Conservation (phyloP, 2,329 filamentous ascomycete species). For the Trichoderma polysporum region DNA sequence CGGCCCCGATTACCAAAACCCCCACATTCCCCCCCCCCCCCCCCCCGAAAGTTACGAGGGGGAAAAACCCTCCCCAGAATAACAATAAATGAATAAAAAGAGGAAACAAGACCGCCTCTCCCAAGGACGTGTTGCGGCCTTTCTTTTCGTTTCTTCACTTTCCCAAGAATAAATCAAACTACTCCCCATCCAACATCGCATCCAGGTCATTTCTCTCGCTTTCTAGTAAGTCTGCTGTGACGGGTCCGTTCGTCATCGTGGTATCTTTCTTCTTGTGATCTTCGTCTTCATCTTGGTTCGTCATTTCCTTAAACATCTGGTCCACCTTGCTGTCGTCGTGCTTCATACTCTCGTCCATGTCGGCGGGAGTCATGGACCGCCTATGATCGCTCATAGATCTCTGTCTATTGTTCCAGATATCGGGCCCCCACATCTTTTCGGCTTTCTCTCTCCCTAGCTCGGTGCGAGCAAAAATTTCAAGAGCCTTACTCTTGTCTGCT, state of each 20-base stretch:
- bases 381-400: constrained; percentile 32
- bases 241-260: constrained; percentile 30
- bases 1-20: too few relatives aligned
- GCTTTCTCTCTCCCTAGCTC: constrained; percentile 51
- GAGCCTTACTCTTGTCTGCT: constrained; percentile 48
- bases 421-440: constrained; percentile 51
- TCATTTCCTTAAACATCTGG: constrained; percentile 57
- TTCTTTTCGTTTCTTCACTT: not conserved
- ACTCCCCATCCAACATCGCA: constrained; percentile 46
- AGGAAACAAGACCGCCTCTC: not conserved
- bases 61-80: not conserved
- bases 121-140: not conserved
- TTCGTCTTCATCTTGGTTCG: constrained; percentile 53
- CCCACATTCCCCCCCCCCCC: too few relatives aligned
- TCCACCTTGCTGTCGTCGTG: constrained; percentile 50
- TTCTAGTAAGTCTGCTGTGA: constrained; percentile 46
- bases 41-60: not conserved
- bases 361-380: constrained; percentile 30
- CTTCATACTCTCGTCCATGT: constrained; percentile 35
- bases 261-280: constrained; percentile 39
- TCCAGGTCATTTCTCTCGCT: constrained; percentile 49
- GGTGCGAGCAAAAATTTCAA: constrained; percentile 53
- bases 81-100: not conserved
- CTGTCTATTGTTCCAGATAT: constrained; percentile 44
- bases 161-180: constrained; percentile 16